These are phyloP conservation scores for Gynostemma pentaphyllum DNA, from an alignment of 306 rosid species.

Conservation along the genomic window DNA sequence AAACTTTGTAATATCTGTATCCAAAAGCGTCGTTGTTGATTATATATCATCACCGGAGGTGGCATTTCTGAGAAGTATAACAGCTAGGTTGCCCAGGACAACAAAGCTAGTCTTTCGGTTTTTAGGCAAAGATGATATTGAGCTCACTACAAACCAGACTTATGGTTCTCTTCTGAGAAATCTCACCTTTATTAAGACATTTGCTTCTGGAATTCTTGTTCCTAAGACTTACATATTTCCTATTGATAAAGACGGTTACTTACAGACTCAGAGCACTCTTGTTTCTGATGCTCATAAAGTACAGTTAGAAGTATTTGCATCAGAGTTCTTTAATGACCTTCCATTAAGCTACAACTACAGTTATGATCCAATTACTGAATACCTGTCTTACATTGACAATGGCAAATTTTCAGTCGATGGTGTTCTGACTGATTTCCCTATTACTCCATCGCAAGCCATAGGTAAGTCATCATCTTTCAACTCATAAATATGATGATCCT, in stretches of 20 bases:
- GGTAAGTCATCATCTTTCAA: constrained; percentile 32
- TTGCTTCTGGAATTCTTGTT: constrained; percentile 81
- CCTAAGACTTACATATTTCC: constrained; percentile 86
- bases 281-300: constrained; percentile 74
- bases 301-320: constrained; percentile 57
- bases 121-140: constrained; percentile 24
- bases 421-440: constrained; percentile 70
- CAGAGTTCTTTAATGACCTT: constrained; percentile 53
- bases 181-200: constrained; percentile 67
- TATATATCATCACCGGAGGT: constrained; percentile 86
- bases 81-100: constrained; percentile 32
- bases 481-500: not conserved
- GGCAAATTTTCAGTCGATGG: constrained; percentile 76
- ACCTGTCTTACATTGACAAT: constrained; percentile 52
- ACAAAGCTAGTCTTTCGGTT: constrained; percentile 70
- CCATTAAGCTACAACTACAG: constrained; percentile 55
- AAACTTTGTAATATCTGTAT: constrained; percentile 35
- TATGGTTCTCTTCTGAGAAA: constrained; percentile 56
- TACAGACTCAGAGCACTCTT: constrained; percentile 51
- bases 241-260: constrained; percentile 24
- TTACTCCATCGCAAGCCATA: constrained; percentile 54
- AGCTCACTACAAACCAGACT: constrained; percentile 62
- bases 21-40: constrained; percentile 27
- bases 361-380: constrained; percentile 72
- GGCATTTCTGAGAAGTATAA: constrained; percentile 52